These are phyloP conservation scores for Hamamelis virginiana DNA, from an alignment of 164 flowering plant genomes.

Conservation along the genomic window DNA sequence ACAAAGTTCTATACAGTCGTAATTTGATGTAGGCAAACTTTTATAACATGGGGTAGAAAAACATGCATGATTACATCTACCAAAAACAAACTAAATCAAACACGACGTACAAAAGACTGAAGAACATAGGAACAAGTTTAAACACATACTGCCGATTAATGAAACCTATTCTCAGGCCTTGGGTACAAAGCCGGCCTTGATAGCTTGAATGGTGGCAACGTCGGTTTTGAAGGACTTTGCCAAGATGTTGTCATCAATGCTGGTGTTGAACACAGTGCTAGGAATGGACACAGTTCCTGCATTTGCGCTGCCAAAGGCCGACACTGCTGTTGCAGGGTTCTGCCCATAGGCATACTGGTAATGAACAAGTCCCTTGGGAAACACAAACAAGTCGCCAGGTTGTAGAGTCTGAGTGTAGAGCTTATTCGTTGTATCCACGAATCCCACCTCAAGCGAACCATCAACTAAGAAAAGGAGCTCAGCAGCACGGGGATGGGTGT, in stretches of 20 bases:
- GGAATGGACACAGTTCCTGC: constrained; percentile 7
- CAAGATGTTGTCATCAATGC: constrained; percentile 1
- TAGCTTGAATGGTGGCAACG: background rate
- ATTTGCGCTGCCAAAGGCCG: background rate
- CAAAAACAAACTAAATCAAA: too few species aligned
- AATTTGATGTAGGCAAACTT: too few species aligned
- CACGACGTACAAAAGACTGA: too few species aligned
- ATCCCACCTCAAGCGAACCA: constrained; percentile 3
- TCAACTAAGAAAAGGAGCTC: constrained; percentile 1
- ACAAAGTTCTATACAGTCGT: too few species aligned
- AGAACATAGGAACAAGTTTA: too few species aligned
- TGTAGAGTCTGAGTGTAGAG: constrained; percentile 2
- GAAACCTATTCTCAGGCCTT: too few species aligned
- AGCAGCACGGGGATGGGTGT: constrained; percentile 7
- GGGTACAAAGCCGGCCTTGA: constrained; percentile 1
- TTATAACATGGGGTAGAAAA: too few species aligned
- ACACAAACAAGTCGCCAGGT: background rate
- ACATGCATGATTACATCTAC: too few species aligned
- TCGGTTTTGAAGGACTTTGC: constrained; percentile 4
- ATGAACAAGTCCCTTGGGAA: constrained; percentile 5
- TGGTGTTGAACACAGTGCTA: background rate
- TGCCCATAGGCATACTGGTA: background rate
- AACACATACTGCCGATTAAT: too few species aligned
- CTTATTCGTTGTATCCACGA: background rate
- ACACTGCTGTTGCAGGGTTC: background rate